Percentiles rank a stretch among this genome's conserved stretches.
Evolutionary conservation across 176 grass and related monocot species (phyloP).

Genomic region (Olyra latifolia): DNA sequence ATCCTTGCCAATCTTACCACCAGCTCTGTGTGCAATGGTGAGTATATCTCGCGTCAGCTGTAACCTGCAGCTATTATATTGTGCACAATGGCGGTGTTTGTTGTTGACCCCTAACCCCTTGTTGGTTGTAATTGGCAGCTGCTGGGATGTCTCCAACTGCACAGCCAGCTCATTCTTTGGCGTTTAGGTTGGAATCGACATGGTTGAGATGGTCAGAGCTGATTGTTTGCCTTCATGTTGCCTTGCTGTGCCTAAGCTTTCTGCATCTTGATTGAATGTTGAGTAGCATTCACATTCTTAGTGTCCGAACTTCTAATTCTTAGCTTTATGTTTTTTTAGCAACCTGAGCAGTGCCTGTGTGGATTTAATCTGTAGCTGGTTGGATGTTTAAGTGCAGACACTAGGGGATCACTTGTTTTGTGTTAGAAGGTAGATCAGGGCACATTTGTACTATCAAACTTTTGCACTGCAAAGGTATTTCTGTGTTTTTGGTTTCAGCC

Average conservation of each 20-base stretch:
- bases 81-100: background rate
- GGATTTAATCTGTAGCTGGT: conserved; percentile 3
- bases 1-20: conserved; percentile 75
- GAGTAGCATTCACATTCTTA: conserved; percentile 1
- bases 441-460: conserved; percentile 24
- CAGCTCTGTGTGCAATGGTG: conserved; percentile 61
- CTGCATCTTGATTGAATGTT: conserved; percentile 37
- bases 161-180: conserved; percentile 39
- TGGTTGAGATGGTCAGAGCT: conserved; percentile 44
- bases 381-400: conserved; percentile 19
- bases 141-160: conserved; percentile 50
- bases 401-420: background rate
- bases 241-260: conserved; percentile 42
- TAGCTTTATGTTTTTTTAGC: conserved; percentile 35
- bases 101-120: background rate
- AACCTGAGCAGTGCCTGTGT: conserved; percentile 5
- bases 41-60: background rate
- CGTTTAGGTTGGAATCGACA: conserved; percentile 23
- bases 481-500: background rate
- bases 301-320: background rate
- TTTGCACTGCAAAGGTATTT: conserved; percentile 41
- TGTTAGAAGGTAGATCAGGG: conserved; percentile 37
- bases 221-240: conserved; percentile 36
- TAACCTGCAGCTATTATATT: background rate
- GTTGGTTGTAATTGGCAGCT: conserved; percentile 37